These are phyloP conservation scores for Phialophora chinensis DNA, from an alignment of 2,329 filamentous ascomycete species.

Conservation along the genomic window DNA sequence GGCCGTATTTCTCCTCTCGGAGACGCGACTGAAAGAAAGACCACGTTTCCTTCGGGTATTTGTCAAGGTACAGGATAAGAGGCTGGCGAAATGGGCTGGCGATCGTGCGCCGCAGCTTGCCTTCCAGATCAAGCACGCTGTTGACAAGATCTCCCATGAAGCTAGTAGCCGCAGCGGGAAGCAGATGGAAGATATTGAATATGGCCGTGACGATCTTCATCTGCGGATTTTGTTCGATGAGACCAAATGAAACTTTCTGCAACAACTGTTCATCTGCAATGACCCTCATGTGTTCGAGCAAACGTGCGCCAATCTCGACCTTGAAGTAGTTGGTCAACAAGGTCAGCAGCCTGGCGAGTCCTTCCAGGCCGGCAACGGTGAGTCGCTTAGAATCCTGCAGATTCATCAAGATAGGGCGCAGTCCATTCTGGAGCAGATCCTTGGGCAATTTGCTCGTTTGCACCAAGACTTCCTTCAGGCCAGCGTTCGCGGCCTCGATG, in stretches of 20 bases:
- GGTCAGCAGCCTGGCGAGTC: slow-evolving; percentile 84
- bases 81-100: slow-evolving; percentile 90
- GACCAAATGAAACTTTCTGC: slow-evolving; percentile 90
- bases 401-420: slow-evolving; percentile 94
- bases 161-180: slow-evolving; percentile 84
- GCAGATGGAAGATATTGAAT: slow-evolving; percentile 95
- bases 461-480: slow-evolving; percentile 82
- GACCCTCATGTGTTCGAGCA: slow-evolving; percentile 92
- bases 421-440: slow-evolving; percentile 89
- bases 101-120: slow-evolving; percentile 81
- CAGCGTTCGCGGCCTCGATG: slow-evolving; percentile 90
- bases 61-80: slow-evolving; percentile 89
- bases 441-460: slow-evolving; percentile 93
- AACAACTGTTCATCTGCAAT: slow-evolving; percentile 81
- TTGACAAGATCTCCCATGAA: slow-evolving; percentile 92
- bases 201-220: slow-evolving; percentile 97
- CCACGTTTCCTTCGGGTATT: slow-evolving; percentile 90
- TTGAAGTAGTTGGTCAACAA: slow-evolving; percentile 98
- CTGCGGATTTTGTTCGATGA: slow-evolving; percentile 87
- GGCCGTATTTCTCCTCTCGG: slow-evolving; percentile 83
- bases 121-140: slow-evolving; percentile 86
- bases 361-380: slow-evolving; percentile 86
- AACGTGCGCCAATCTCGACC: slow-evolving; percentile 88
- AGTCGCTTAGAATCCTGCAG: slow-evolving; percentile 91
- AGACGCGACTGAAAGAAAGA: slow-evolving; percentile 77